Evolutionary conservation across 2,329 filamentous ascomycete genomes (phyloP).

Genomic region (Ophiocordyceps polyrhachis-furcata): DNA sequence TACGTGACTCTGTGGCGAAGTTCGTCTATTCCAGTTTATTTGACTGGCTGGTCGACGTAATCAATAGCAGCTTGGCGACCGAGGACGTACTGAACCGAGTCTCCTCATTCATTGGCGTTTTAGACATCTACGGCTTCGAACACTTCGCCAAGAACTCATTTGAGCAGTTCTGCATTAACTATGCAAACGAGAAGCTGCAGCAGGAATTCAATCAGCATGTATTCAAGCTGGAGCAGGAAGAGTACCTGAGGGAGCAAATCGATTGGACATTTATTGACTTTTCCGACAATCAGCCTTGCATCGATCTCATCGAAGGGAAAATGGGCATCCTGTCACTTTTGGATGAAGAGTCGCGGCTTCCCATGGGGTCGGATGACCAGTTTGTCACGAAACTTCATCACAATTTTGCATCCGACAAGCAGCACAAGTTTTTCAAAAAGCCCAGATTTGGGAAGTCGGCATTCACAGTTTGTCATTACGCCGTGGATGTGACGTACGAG

Average conservation of each 20-base stretch:
- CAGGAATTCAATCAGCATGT: constrained; percentile 99
- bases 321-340: constrained; percentile 81
- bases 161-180: constrained; percentile 99
- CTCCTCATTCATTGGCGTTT: constrained; percentile 83
- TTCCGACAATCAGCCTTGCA: constrained; percentile 97
- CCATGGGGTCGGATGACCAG: constrained; percentile 93
- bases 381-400: constrained; percentile 94
- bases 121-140: constrained; percentile 99
- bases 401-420: constrained; percentile 78
- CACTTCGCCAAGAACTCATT: constrained; percentile 99
- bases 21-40: constrained; percentile 98
- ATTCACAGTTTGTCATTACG: constrained; percentile 97
- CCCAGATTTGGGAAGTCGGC: constrained; percentile 92
- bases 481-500: constrained; percentile 94
- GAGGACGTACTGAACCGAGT: constrained; percentile 71
- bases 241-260: constrained; percentile 89
- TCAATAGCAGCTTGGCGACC: constrained; percentile 78
- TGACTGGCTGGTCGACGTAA: constrained; percentile 97
- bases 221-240: constrained; percentile 97
- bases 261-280: constrained; percentile 99
- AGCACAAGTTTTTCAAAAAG: constrained; percentile 97
- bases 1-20: constrained; percentile 93
- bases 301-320: constrained; percentile 94
- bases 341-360: constrained; percentile 88
- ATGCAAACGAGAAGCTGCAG: constrained; percentile 97